A percentile compares a stretch with the other conserved stretches of the same genome.
These are phyloP conservation scores for Pythium scleroteichum DNA, from an alignment of 352 stramenopile genomes.

Conservation along the genomic window DNA sequence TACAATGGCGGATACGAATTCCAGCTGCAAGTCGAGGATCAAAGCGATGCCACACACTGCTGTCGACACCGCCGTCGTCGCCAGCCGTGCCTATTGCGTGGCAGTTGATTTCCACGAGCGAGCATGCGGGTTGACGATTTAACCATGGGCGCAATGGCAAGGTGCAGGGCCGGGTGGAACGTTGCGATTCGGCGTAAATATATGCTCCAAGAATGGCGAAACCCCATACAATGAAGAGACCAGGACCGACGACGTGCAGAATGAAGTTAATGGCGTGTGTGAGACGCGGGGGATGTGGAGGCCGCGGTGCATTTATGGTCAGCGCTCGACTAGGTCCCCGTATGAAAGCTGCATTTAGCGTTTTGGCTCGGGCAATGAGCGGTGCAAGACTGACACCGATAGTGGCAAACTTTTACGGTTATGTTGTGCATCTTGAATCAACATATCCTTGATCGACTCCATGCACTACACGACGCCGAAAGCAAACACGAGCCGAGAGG, in stretches of 20 bases:
- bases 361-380: too few species aligned
- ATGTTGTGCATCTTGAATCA: background rate
- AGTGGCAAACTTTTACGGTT: background rate
- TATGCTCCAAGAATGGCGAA: constrained; percentile 4
- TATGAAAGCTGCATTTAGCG: too few species aligned
- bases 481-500: background rate
- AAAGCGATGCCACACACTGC: background rate
- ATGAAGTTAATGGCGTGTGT: too few species aligned
- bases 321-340: too few species aligned
- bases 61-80: background rate
- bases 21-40: background rate
- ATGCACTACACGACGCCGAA: constrained; percentile 6
- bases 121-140: background rate
- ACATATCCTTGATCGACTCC: constrained; percentile 10
- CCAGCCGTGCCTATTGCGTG: background rate
- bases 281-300: too few species aligned
- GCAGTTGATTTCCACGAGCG: constrained; percentile 13
- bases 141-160: constrained; percentile 1
- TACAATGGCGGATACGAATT: constrained; percentile 14
- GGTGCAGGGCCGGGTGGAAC: background rate
- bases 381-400: too few species aligned
- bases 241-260: background rate
- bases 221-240: background rate
- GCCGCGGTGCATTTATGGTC: too few species aligned
- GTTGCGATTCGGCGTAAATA: background rate